Percentiles rank a stretch among this genome's conserved stretches.
phyloP scores from a whole-genome alignment of 176 grass and related monocot species.

The Oryza glaberrima region DNA sequence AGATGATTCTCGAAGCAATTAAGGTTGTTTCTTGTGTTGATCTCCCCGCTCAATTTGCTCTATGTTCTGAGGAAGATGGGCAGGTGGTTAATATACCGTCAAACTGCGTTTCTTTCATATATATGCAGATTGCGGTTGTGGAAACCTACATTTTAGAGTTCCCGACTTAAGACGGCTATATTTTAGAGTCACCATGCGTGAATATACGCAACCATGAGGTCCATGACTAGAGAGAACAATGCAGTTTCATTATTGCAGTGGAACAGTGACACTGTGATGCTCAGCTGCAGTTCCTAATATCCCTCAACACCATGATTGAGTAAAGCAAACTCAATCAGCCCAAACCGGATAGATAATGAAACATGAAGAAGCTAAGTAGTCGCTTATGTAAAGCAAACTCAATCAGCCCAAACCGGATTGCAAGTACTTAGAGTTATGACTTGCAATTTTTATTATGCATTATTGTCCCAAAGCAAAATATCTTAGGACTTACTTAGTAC shows the following conservation, averaged over 20 bases:
- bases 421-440: too few species aligned
- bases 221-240: not conserved
- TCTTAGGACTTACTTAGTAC: too few species aligned
- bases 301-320: not conserved
- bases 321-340: not conserved
- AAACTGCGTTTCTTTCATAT: conserved; percentile 34
- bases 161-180: too few species aligned
- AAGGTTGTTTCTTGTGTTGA: not conserved
- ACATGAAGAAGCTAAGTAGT: not conserved
- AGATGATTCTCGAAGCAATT: conserved; percentile 17
- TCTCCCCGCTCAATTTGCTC: conserved; percentile 37
- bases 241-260: not conserved
- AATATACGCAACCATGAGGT: too few species aligned
- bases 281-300: not conserved
- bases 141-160: conserved; percentile 31
- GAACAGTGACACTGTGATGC: not conserved
- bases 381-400: too few species aligned
- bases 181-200: not conserved
- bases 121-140: conserved; percentile 40
- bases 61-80: conserved; percentile 2
- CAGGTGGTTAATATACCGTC: conserved; percentile 24
- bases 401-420: too few species aligned
- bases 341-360: not conserved
- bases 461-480: too few species aligned
- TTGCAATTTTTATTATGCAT: too few species aligned